Evolutionary conservation across 176 grass and related monocot species (phyloP), one percentile per base, ranked within the genome.

Genomic region (Tuctoria greenei): DNA sequence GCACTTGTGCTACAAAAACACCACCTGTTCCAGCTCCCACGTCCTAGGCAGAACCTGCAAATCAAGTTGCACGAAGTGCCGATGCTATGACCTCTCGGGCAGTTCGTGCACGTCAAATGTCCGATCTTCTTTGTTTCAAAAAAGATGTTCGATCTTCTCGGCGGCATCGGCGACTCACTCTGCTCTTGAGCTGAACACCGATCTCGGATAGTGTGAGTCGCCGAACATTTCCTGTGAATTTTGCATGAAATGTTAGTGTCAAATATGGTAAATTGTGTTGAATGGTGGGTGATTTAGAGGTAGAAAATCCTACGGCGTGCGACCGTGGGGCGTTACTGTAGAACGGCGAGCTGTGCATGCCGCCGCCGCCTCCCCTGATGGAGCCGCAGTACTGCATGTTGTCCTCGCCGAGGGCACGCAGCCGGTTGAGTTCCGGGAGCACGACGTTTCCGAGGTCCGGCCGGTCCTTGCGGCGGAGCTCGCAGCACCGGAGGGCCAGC

Each of bases 401-500:
- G 46, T 90, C 79, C 69, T 83, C 84, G 7, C 70, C 84, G 15
- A 90, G 79, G 0, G 46, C 49, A 10, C 75, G 68, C 41, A 91
- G 61, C 1, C 81, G 67, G 25, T 91, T 69, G 31, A 91, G 89
- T 81, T 88, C 89, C 7, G 85, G 89, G 41, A 91, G 82, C 81
- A 91, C 85, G 67, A 61, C 37, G 73, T 39, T 49, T 25, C 76
- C 85, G 40, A 91, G 81, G 55, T 91, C 89, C 0, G 89, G 89
- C 0, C 89, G 43, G 77, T 91, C 89, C 77, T 88, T 91, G 25
- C 81, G 71, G 0, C 89, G 28, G 1, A 91, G 75, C 72, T 91
- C 85, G 56, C 76, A 83, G 77, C 89, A 91, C 0, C 78, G 81
- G 2, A 91, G 52, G 6, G 81, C 89, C 66, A 85, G 44, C 89